phyloP scores from a whole-genome alignment of 2,329 filamentous ascomycete species.

The Aureobasidium sp. region DNA sequence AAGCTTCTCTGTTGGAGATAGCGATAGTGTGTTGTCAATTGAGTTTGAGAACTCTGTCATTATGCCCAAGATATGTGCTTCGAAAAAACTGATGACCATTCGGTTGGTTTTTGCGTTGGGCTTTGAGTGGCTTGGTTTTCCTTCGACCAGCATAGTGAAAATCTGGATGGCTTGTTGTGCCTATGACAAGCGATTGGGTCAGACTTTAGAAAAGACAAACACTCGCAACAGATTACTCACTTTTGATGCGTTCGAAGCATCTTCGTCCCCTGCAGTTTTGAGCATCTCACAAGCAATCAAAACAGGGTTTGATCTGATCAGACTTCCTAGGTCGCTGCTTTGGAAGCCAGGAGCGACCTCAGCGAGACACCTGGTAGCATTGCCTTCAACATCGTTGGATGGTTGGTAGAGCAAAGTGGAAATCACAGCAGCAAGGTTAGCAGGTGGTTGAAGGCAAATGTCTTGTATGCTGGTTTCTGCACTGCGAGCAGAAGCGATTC shows the following conservation, averaged over 20 bases:
- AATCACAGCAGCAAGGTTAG: conserved; percentile 51
- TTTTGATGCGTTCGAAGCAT: conserved; percentile 41
- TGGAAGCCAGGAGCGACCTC: conserved; percentile 64
- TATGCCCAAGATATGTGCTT: conserved; percentile 76
- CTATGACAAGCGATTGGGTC: conserved; percentile 2
- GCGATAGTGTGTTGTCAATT: conserved; percentile 53
- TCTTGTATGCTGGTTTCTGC: conserved; percentile 48
- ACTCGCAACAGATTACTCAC: conserved; percentile 37
- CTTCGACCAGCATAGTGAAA: conserved; percentile 41
- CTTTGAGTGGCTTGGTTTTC: conserved; percentile 35
- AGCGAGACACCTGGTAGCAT: conserved; percentile 59
- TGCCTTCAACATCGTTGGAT: conserved; percentile 57
- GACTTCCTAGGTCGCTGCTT: conserved; percentile 53
- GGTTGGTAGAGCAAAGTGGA: conserved; percentile 50
- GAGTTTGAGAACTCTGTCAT: conserved; percentile 72
- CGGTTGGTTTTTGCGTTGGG: conserved; percentile 43
- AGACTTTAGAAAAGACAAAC: conserved; percentile 11
- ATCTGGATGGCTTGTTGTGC: conserved; percentile 42
- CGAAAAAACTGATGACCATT: conserved; percentile 64
- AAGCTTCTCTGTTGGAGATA: conserved; percentile 51
- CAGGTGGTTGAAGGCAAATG: conserved; percentile 47
- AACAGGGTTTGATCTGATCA: conserved; percentile 68
- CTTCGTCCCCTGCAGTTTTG: conserved; percentile 66
- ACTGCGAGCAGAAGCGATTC: conserved; percentile 64
- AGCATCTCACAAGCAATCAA: conserved; percentile 72